Percentiles rank a stretch among this genome's conserved stretches.
phyloP scores from a whole-genome alignment of 768 basidiomycete species.

The Auriscalpium microsporum region DNA sequence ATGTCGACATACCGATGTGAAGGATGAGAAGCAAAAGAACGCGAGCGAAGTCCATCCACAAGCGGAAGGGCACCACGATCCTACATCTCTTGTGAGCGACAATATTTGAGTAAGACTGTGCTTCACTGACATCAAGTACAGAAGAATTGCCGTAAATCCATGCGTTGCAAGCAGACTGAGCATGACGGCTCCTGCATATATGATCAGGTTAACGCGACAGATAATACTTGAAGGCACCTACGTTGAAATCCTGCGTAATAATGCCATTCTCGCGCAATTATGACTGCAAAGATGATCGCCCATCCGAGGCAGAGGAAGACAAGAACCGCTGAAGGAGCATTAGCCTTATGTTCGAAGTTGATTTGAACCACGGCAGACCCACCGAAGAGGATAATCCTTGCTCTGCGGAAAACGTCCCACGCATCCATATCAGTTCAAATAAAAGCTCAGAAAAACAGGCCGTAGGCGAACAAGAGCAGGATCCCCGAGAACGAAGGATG shows the following conservation, averaged over 20 bases:
- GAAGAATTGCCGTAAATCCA: constrained; percentile 5
- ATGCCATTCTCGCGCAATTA: not conserved
- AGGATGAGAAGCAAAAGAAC: not conserved
- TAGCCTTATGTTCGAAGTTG: not conserved
- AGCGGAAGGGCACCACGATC: constrained; percentile 3
- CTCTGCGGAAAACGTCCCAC: constrained; percentile 12
- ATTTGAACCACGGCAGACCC: not conserved
- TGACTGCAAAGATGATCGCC: constrained; percentile 2
- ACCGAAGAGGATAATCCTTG: constrained; percentile 9
- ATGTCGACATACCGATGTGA: constrained; percentile 5
- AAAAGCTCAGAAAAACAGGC: not conserved
- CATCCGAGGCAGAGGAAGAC: constrained; percentile 1
- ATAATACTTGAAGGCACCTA: not conserved
- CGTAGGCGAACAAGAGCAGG: not conserved
- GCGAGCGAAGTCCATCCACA: constrained; percentile 11
- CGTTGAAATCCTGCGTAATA: constrained; percentile 3
- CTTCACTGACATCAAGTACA: constrained; percentile 11
- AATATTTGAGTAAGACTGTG: not conserved
- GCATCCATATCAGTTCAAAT: not conserved
- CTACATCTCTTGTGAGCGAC: not conserved
- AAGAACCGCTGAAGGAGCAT: constrained; percentile 3
- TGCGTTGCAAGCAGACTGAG: not conserved
- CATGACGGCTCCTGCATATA: not conserved
- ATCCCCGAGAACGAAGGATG: constrained; percentile 1
- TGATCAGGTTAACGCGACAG: not conserved